These are phyloP conservation scores for Xylaria sp. DNA, from an alignment of 495 filamentous ascomycete genomes.

Conservation along the genomic window DNA sequence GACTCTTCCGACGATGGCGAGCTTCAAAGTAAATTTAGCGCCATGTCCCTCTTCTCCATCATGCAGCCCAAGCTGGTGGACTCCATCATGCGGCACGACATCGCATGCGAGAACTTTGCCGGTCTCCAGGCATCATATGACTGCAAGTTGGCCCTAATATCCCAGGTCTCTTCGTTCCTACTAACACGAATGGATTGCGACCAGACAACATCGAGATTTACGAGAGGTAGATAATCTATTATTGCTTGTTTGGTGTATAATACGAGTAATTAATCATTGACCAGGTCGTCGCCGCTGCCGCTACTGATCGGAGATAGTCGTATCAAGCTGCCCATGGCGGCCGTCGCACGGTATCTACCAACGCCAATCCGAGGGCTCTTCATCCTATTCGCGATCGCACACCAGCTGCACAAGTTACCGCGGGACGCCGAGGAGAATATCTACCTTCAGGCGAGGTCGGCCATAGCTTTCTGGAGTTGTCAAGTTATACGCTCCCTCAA, in stretches of 20 bases:
- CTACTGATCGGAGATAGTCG: constrained; percentile 2
- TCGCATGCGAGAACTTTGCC: constrained; percentile 22
- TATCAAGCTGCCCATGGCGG: background rate
- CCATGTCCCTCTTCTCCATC: constrained; percentile 8
- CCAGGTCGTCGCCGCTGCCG: constrained; percentile 18
- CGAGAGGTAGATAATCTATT: background rate
- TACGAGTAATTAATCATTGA: too few species aligned
- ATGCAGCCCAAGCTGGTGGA: constrained; percentile 11
- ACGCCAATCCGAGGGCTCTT: constrained; percentile 3
- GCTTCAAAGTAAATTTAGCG: background rate
- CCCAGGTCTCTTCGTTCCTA: background rate
- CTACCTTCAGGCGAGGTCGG: background rate
- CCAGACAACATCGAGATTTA: constrained; percentile 26
- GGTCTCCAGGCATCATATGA: constrained; percentile 21
- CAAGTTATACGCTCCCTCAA: constrained; percentile 34
- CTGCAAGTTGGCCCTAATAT: constrained; percentile 10
- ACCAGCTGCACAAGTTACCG: constrained; percentile 17
- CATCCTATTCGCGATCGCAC: constrained; percentile 14
- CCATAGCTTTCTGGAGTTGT: constrained; percentile 20
- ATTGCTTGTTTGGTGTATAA: too few species aligned
- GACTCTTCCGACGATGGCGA: background rate
- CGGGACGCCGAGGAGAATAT: constrained; percentile 8
- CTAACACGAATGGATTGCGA: background rate
- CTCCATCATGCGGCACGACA: constrained; percentile 23
- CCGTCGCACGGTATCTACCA: constrained; percentile 7